Evolutionary conservation across 176 grass and related monocot species (phyloP), one percentile per base, ranked within the genome.

Genomic region (Sorghum bicolor): DNA sequence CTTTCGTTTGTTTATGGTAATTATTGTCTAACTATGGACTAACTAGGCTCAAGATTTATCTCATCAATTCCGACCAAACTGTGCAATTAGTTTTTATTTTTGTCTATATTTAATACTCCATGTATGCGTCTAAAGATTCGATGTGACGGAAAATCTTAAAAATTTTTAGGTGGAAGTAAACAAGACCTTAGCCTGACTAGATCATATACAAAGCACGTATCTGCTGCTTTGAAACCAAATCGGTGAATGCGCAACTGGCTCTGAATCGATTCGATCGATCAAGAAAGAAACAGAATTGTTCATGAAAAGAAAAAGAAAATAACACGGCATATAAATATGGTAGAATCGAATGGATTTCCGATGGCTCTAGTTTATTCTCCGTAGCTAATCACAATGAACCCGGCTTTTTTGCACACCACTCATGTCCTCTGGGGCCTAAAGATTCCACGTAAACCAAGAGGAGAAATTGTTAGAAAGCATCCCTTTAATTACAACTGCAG

Each of bases 401-500:
- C 6, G 16, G 41, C n/a, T 73, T 82, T 82, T 83, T 76, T 62
- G 22, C 68, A 87, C 48, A 70, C 80, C 48, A 41, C 13, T 58
- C 71, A 11, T 82, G 48, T 76, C 79, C 15, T 24, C 83, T 41
- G 25, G 73, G 34, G 34, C 47, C 83, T 45, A 43, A 70, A 85
- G 47, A 85, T 85, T 63, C 61, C 70, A 53, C 74, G 14, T 62
- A 83, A 83, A 83, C 39, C 64, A 67, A 74, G 60, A 74, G 32
- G 25, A 76, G 38, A 76, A 75, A 84, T 28, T 17, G 62, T 84
- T 52, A 43, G 75, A 75, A 45, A 80, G 58, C 75, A 69, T 70
- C 80, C 81, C 62, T 63, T 44, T 90, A 87, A 84, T 90, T 90
- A 90, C 84, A 90, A 83, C 79, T 66, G 48, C 24, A 24, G 37